Evolutionary conservation across 1,284 basidiomycete species (phyloP), one percentile per base, ranked within the genome.

Genomic region (Mycena sp.): DNA sequence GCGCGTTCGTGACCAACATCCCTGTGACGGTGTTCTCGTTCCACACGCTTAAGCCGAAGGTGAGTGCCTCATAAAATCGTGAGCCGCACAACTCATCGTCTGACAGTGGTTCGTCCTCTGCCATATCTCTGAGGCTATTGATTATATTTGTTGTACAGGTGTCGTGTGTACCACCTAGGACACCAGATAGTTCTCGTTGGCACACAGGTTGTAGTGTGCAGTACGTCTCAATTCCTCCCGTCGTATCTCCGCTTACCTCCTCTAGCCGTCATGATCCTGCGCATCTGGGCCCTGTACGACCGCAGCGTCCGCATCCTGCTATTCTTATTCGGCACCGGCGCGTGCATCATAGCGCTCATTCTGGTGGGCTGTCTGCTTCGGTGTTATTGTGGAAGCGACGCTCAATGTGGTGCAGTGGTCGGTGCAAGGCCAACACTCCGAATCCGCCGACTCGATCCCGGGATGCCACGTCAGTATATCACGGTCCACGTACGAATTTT

Each of bases 211-310:
- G n/a, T n/a, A n/a, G n/a, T n/a, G n/a, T n/a, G n/a, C n/a, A n/a
- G n/a, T n/a, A n/a, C n/a, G n/a, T n/a, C n/a, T n/a, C n/a, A n/a
- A n/a, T n/a, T 25, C 7, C 44, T 23, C 17, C 9, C 9, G 44
- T 10, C 26, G 14, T 9, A 23, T 25, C 7, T 1, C 23, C 7
- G 26, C 17, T 10, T 23, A 0, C 23, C 28, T 41, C 17, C 7
- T 43, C n/a, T 16, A 68, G 68, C 51, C 0, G 46, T 68, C 38
- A 60, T 71, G 52, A 61, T 67, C 32, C 56, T 68, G n/a, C 65
- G 68, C 9, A 58, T 71, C 17, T 69, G 67, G 26, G 66, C 68
- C 1, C 59, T 70, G 19, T 70, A 67, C 45, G 56, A 44, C 14
- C 55, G 64, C 38, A 63, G 56, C 53, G 41, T 57, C 12, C 58